Conservation (phyloP, 2,329 filamentous ascomycete genomes). For the Cercospora janseana region DNA sequence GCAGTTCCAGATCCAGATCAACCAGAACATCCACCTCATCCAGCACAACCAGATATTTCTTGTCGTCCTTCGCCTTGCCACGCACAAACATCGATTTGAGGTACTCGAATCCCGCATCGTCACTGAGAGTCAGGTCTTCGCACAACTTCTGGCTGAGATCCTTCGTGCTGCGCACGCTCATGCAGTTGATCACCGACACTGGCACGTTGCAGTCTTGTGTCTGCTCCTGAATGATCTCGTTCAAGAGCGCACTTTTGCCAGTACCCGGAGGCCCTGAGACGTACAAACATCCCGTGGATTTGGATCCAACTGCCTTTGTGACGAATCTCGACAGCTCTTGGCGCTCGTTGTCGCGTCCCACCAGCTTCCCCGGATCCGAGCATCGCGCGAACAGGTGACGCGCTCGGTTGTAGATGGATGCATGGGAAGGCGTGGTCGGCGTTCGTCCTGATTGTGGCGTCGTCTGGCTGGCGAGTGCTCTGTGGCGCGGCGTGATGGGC, state of each 20-base stretch:
- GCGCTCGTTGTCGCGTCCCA: conserved; percentile 71
- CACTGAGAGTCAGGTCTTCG: conserved; percentile 62
- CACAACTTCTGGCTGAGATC: conserved; percentile 81
- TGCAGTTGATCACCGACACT: conserved; percentile 87
- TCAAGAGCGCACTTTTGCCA: conserved; percentile 92
- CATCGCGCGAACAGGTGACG: conserved; percentile 83
- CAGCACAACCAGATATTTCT: conserved; percentile 76
- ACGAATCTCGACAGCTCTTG: conserved; percentile 69
- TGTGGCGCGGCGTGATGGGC: conserved; percentile 78
- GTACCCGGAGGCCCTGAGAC: conserved; percentile 94
- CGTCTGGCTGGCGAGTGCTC: conserved; percentile 73
- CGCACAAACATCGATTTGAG: conserved; percentile 68
- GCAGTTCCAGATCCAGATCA: conserved; percentile 79
- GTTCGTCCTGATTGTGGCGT: conserved; percentile 78
- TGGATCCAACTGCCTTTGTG: conserved; percentile 57
- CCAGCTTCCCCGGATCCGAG: conserved; percentile 68
- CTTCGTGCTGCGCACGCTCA: conserved; percentile 85
- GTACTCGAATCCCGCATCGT: conserved; percentile 63
- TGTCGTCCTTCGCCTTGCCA: conserved; percentile 54
- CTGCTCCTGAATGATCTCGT: conserved; percentile 68
- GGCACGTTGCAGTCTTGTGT: conserved; percentile 55
- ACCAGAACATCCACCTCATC: conserved; percentile 96
- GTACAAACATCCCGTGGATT: conserved; percentile 78
- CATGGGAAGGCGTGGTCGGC: conserved; percentile 63
- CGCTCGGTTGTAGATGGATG: conserved; percentile 81